Conservation (phyloP, 116 monocot genomes). For the Phalaenopsis hybrid region DNA sequence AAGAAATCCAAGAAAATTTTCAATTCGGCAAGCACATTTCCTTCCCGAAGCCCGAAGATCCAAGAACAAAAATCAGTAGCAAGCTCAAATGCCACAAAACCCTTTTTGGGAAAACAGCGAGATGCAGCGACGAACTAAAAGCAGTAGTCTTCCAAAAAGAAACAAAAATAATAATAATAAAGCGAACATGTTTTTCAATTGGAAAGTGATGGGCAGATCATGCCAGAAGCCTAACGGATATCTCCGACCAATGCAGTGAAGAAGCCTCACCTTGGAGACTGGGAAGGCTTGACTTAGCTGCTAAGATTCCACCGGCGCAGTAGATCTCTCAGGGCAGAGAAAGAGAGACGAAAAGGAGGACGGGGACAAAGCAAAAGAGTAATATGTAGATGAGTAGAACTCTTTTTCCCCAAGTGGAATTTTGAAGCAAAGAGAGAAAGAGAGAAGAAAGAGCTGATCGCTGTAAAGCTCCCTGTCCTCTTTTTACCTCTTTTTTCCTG, state of each 20-base stretch:
- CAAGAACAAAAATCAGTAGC: neutral
- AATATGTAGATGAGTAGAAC: neutral
- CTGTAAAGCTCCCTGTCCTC: neutral
- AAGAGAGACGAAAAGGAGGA: neutral
- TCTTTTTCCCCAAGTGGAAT: neutral
- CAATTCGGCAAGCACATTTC: neutral
- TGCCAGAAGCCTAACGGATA: neutral
- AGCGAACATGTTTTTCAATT: neutral
- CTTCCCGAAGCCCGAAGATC: neutral
- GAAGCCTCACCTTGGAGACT: slow-evolving; percentile 6
- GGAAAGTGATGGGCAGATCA: neutral
- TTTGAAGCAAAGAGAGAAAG: neutral
- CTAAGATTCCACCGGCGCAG: neutral
- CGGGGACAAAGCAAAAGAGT: neutral
- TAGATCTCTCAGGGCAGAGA: slow-evolving; percentile 4
- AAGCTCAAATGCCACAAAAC: neutral
- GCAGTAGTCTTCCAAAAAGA: neutral
- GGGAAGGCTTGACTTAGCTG: slow-evolving; percentile 7
- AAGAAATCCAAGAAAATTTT: neutral
- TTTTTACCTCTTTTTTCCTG: no score
- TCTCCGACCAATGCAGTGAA: neutral
- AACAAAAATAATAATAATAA: neutral
- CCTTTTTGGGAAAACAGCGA: neutral
- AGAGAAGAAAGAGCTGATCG: neutral
- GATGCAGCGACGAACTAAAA: neutral